Evolutionary conservation across 129 eudicot species (phyloP), one percentile per base, ranked within the genome.

Genomic region (Tanacetum coccineum): DNA sequence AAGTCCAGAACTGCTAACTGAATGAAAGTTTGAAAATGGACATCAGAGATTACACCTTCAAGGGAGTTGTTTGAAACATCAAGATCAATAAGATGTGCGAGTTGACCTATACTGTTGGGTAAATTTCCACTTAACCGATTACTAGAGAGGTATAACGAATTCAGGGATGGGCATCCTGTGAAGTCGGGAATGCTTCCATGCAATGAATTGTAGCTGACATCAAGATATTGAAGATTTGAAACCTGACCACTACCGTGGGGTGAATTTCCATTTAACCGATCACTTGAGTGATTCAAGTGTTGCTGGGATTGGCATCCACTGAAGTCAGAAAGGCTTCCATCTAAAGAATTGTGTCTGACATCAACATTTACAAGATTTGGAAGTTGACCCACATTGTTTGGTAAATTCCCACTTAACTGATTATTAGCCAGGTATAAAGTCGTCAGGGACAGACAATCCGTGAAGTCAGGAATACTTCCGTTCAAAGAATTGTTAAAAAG

Each of bases 311-410:
- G 28, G 57, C 58, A 56, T 45, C 66, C 15, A 3, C 54, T 50
- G 52, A 72, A 59, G 60, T 47, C 39, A 0, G 58, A 32, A 0
- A 65, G 7, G 17, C 12, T 65, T 20, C 58, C 58, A 21, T 45
- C 14, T 47, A 65, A 22, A 49, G 30, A 51, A 46, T 74, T 74
- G 52, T 19, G 48, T 3, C 61, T 14, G 21, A 59, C 13, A 57
- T 57, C 56, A 32, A 77, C 18, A 32, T 1, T 13, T 1, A 55
- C 39, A 21, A 76, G 76, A 42, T 48, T 55, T 56, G 72, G 15
- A 20, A 57, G 19, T 21, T 26, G 53, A 1, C 73, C 39, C 54
- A 64, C n/a, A n/a, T n/a, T n/a, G n/a, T n/a, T n/a, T n/a, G n/a
- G n/a, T n/a, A n/a, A n/a, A n/a, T n/a, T n/a, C n/a, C n/a, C 18